Evolutionary conservation across 257 asterid species (phyloP).

Genomic region (Scutellaria barbata): DNA sequence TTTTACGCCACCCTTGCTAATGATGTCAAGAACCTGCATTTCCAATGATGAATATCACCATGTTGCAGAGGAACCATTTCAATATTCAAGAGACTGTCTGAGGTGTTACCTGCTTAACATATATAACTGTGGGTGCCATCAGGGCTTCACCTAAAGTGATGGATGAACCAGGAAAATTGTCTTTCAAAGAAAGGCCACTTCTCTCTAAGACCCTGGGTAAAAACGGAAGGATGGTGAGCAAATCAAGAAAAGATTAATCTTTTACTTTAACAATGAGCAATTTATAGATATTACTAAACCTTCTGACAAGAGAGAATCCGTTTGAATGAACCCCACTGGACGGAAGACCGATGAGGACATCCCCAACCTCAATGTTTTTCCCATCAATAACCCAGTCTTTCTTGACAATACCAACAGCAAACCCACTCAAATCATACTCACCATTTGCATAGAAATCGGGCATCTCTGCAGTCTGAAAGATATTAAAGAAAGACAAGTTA

Average conservation of each 20-base stretch:
- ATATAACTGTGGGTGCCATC: constrained; percentile 90
- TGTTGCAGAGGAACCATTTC: neutral
- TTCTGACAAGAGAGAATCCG: constrained; percentile 91
- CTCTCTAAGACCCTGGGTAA: constrained; percentile 67
- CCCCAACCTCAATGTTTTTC: constrained; percentile 72
- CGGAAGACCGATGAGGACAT: constrained; percentile 84
- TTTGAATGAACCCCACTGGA: constrained; percentile 98
- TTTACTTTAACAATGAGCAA: neutral
- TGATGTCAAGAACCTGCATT: constrained; percentile 80
- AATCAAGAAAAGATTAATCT: neutral
- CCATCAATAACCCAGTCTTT: constrained; percentile 85
- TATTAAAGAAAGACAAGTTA: constrained; percentile 9
- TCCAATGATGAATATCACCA: constrained; percentile 9
- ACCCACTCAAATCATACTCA: constrained; percentile 94
- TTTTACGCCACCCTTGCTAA: constrained; percentile 86
- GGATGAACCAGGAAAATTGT: constrained; percentile 74
- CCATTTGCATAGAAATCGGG: constrained; percentile 93
- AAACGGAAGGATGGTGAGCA: neutral
- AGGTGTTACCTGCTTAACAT: constrained; percentile 80
- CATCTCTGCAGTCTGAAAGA: constrained; percentile 96
- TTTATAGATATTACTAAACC: constrained; percentile 45
- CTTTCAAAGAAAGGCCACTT: constrained; percentile 73
- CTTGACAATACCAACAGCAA: constrained; percentile 84
- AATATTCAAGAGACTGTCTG: neutral
- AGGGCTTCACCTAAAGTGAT: constrained; percentile 75